These are phyloP conservation scores for Yamadazyma membranifaciens DNA, from an alignment of 1,139 yeast species.

Conservation along the genomic window DNA sequence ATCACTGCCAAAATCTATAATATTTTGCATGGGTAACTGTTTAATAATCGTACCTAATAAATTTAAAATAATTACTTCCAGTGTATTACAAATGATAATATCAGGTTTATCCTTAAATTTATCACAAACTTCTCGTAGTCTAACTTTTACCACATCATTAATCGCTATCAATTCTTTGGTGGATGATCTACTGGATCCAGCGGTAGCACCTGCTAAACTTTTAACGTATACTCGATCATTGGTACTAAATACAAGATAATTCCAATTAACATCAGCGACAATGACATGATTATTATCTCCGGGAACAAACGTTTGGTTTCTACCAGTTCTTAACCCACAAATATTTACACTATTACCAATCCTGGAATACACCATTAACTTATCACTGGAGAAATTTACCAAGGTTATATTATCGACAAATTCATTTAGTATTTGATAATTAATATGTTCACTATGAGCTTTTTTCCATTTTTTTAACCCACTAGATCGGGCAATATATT, in stretches of 20 bases:
- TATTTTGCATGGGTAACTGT: slow-evolving; percentile 17
- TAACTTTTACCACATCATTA: slow-evolving; percentile 18
- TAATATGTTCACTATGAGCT: slow-evolving; percentile 32
- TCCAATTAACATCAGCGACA: slow-evolving; percentile 33
- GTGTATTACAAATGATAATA: slow-evolving; percentile 28
- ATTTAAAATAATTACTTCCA: slow-evolving; percentile 28
- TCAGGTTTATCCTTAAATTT: slow-evolving; percentile 26
- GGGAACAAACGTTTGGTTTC: slow-evolving; percentile 39
- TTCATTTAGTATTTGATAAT: slow-evolving; percentile 30
- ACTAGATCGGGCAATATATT: slow-evolving; percentile 49
- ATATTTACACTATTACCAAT: slow-evolving; percentile 36
- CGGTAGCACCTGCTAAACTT: slow-evolving; percentile 34
- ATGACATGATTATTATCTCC: slow-evolving; percentile 25
- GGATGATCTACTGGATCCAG: slow-evolving; percentile 26
- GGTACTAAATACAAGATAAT: slow-evolving; percentile 31
- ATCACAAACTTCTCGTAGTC: slow-evolving; percentile 23
- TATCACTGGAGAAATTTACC: slow-evolving; percentile 38
- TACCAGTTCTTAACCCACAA: slow-evolving; percentile 42
- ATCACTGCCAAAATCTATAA: slow-evolving; percentile 29
- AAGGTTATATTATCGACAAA: slow-evolving; percentile 24
- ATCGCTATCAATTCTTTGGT: slow-evolving; percentile 16
- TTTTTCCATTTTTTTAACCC: slow-evolving; percentile 52
- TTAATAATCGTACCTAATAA: slow-evolving; percentile 23
- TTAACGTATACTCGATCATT: slow-evolving; percentile 29
- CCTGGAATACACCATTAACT: slow-evolving; percentile 32